phyloP scores from a whole-genome alignment of 2,329 filamentous ascomycete genomes.

The Phaeosphaeriaceae sp. region DNA sequence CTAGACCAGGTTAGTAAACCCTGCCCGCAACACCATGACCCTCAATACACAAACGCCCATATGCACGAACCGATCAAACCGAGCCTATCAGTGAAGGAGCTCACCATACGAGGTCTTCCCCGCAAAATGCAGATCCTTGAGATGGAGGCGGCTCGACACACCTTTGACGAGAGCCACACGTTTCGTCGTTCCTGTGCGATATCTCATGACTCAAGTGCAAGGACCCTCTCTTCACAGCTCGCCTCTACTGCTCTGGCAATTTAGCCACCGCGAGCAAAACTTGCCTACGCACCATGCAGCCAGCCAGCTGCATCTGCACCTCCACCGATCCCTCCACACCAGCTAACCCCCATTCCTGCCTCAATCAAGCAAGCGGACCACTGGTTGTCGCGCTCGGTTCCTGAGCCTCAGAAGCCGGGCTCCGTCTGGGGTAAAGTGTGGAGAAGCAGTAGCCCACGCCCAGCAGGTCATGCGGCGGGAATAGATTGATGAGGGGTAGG shows the following conservation, averaged over 20 bases:
- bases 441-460: conserved; percentile 12
- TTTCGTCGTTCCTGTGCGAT: neutral
- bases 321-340: conserved; percentile 3
- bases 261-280: conserved; percentile 11
- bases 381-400: conserved; percentile 19
- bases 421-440: conserved; percentile 28
- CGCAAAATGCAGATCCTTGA: conserved; percentile 20
- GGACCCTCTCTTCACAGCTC: conserved; percentile 3
- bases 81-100: conserved; percentile 12
- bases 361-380: conserved; percentile 6
- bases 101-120: conserved; percentile 20
- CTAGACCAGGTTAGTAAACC: neutral
- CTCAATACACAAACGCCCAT: conserved; percentile 14
- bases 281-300: conserved; percentile 1
- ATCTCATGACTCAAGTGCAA: conserved; percentile 15
- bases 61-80: conserved; percentile 7
- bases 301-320: neutral
- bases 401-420: conserved; percentile 30
- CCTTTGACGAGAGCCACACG: neutral
- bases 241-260: conserved; percentile 4
- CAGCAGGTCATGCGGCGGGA: conserved; percentile 19
- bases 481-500: conserved; percentile 8
- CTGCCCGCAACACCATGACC: conserved; percentile 6
- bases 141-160: conserved; percentile 3
- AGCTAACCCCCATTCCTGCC: neutral